These are phyloP conservation scores for Prototheca cutis DNA, from an alignment of 163 green algal species.

Conservation along the genomic window DNA sequence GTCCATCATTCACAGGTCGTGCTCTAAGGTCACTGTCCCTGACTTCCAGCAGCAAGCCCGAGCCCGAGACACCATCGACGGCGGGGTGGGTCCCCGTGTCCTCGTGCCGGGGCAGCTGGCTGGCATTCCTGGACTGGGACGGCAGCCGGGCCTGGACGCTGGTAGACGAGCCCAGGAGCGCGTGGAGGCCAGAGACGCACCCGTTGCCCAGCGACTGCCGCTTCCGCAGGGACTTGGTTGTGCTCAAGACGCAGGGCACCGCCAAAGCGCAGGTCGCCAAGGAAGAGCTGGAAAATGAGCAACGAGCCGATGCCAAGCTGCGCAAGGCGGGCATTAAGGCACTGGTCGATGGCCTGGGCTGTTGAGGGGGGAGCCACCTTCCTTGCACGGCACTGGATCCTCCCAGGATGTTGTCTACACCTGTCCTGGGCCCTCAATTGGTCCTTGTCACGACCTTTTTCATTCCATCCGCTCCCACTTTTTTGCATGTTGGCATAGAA, in stretches of 20 bases:
- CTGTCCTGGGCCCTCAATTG: no score
- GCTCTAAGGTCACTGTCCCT: not conserved
- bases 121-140: constrained; percentile 61
- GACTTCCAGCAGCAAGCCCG: not conserved
- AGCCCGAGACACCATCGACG: not conserved
- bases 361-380: no score
- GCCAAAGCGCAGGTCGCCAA: constrained; percentile 46
- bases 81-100: constrained; percentile 5
- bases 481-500: no score
- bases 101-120: constrained; percentile 57
- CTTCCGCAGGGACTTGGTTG: constrained; percentile 21
- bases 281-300: constrained; percentile 56
- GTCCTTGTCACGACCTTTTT: no score
- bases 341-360: no score
- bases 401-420: no score
- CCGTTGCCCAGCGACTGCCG: constrained; percentile 51
- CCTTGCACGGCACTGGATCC: no score
- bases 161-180: constrained; percentile 15
- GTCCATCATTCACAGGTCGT: not conserved
- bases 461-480: no score
- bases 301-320: constrained; percentile 63
- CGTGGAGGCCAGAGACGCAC: constrained; percentile 24
- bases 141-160: constrained; percentile 54
- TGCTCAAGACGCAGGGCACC: constrained; percentile 16
- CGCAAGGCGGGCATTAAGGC: constrained; percentile 42